These are phyloP conservation scores for Corchorus olitorius DNA, from an alignment of 345 rosid genomes.

Conservation along the genomic window DNA sequence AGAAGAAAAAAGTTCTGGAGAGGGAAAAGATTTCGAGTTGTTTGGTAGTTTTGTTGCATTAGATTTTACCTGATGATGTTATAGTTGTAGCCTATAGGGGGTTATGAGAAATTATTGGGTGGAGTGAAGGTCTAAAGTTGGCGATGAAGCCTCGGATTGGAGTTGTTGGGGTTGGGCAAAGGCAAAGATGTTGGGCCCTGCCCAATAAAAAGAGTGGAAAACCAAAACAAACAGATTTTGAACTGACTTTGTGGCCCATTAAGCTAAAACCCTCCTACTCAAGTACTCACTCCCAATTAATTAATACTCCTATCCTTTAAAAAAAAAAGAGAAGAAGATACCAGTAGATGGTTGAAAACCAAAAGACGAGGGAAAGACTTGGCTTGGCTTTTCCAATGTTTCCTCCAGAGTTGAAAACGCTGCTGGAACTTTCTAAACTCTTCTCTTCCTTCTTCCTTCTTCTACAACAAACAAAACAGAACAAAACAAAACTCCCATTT, in stretches of 20 bases:
- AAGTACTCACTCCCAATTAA: no score
- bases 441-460: background rate
- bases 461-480: background rate
- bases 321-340: no score
- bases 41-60: no score
- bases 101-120: conserved; percentile 18
- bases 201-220: no score
- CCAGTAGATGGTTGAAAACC: background rate
- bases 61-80: conserved; percentile 4
- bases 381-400: background rate
- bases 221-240: no score
- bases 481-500: background rate
- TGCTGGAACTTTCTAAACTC: conserved; percentile 27
- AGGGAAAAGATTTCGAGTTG: background rate
- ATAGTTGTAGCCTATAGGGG: background rate
- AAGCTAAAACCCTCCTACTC: no score
- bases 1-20: background rate
- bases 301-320: no score
- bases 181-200: no score
- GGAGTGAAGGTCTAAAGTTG: background rate
- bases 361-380: background rate
- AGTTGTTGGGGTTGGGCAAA: no score
- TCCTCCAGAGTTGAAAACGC: no score
- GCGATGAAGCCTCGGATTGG: background rate
- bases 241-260: no score